These are phyloP conservation scores for Cladochytrium tenue DNA, from an alignment of 371 early-diverging fungal genomes.

Conservation along the genomic window DNA sequence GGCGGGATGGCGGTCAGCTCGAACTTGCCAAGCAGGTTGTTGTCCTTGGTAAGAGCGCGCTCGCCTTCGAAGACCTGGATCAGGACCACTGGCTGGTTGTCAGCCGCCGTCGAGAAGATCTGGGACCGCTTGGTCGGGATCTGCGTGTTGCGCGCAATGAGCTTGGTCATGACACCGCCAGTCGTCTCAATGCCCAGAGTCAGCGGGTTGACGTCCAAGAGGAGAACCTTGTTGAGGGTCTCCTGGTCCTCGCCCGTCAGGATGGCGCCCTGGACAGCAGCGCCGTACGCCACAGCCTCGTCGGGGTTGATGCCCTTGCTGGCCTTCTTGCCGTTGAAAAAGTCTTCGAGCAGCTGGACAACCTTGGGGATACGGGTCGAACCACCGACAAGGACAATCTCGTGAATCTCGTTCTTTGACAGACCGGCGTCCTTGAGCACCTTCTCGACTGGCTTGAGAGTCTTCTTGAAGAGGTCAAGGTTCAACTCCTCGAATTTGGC, in stretches of 20 bases:
- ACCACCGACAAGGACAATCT: conserved; percentile 97
- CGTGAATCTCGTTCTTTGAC: conserved; percentile 72
- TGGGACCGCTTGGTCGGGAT: conserved; percentile 90
- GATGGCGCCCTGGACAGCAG: conserved; percentile 87
- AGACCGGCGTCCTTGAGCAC: conserved; percentile 69
- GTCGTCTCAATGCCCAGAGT: conserved; percentile 92
- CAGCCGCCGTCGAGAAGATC: conserved; percentile 91
- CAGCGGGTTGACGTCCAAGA: conserved; percentile 89
- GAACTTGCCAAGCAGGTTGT: conserved; percentile 91
- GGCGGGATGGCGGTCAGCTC: conserved; percentile 85
- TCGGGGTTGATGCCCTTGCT: conserved; percentile 85
- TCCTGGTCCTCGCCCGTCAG: conserved; percentile 73
- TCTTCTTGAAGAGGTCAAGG: conserved; percentile 60
- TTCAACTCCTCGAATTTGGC: conserved; percentile 65
- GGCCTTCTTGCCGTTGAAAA: conserved; percentile 84
- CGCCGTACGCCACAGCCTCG: conserved; percentile 97
- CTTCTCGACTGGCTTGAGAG: conserved; percentile 67
- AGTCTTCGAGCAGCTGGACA: conserved; percentile 74
- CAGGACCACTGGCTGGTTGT: conserved; percentile 90
- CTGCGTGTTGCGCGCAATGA: conserved; percentile 84
- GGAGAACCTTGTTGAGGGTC: conserved; percentile 69
- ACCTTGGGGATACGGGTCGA: conserved; percentile 98
- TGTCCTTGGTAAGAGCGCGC: conserved; percentile 87
- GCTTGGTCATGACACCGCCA: conserved; percentile 71
- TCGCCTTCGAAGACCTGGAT: conserved; percentile 95